Conservation (phyloP, 768 basidiomycete genomes). For the Xerocomellus intermedius region DNA sequence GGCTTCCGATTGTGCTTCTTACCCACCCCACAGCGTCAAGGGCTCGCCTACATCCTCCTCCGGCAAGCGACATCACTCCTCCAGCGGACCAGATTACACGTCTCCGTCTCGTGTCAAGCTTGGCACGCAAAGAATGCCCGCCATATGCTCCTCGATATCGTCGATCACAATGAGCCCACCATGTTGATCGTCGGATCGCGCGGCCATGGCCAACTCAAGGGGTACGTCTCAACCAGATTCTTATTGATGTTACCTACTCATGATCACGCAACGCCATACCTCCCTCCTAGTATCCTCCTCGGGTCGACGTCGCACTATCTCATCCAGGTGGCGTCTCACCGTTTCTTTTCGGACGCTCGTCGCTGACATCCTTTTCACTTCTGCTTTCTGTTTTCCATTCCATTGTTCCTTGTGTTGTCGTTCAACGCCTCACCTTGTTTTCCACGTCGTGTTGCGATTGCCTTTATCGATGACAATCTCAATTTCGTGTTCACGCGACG, state of each 20-base stretch:
- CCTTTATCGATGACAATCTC: background rate
- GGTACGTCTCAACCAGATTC: conserved; percentile 47
- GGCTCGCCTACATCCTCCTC: conserved; percentile 80
- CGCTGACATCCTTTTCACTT: background rate
- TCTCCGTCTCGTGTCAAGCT: conserved; percentile 88
- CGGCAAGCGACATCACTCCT: conserved; percentile 88
- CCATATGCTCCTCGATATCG: conserved; percentile 89
- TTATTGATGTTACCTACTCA: background rate
- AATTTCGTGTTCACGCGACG: background rate
- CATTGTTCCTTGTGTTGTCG: background rate
- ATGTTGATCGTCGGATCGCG: conserved; percentile 97
- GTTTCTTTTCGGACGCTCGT: background rate
- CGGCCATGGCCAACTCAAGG: conserved; percentile 83
- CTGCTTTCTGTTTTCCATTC: background rate
- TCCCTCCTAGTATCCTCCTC: conserved; percentile 67
- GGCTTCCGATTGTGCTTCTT: conserved; percentile 7
- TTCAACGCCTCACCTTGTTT: background rate
- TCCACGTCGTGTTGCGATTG: background rate
- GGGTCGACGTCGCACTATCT: conserved; percentile 96
- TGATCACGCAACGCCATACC: background rate
- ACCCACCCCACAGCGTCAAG: conserved; percentile 65
- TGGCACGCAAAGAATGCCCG: conserved; percentile 96
- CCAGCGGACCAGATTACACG: conserved; percentile 86
- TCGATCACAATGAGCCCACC: conserved; percentile 82
- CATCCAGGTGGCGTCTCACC: conserved; percentile 55